Conservation (phyloP, 345 rosid species). For the Trapa incisa region DNA sequence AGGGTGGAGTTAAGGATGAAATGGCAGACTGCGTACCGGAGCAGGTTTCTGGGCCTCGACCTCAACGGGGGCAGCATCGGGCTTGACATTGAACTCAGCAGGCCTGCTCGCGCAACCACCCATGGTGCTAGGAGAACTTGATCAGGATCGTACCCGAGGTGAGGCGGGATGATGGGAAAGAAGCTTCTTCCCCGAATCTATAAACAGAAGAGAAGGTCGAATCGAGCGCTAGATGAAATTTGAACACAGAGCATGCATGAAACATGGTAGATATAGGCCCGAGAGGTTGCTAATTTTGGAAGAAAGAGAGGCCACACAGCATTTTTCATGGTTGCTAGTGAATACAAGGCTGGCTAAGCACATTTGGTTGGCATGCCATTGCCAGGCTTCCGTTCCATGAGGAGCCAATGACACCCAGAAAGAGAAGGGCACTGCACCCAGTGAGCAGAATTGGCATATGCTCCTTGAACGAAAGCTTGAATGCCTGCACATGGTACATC, state of each 20-base stretch:
- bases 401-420: not conserved
- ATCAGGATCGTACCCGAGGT: not conserved
- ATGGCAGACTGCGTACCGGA: not conserved
- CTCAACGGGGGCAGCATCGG: slow-evolving; percentile 3
- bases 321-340: not conserved
- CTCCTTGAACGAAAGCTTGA: too few species aligned
- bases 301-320: not conserved
- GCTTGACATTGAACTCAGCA: not conserved
- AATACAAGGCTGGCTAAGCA: not conserved
- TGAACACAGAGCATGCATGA: not conserved
- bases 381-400: not conserved
- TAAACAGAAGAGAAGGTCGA: not conserved
- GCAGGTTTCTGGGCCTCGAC: slow-evolving; percentile 7
- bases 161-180: not conserved
- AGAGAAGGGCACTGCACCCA: not conserved
- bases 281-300: not conserved
- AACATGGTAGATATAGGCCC: not conserved
- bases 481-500: too few species aligned
- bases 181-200: not conserved
- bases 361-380: not conserved
- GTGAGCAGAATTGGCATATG: too few species aligned
- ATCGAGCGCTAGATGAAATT: not conserved
- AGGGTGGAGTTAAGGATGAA: too few species aligned
- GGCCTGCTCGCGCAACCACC: slow-evolving; percentile 16
- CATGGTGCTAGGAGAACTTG: slow-evolving; percentile 3